Conservation (phyloP, 2,329 filamentous ascomycete species). For the Aspergillus brasiliensis region DNA sequence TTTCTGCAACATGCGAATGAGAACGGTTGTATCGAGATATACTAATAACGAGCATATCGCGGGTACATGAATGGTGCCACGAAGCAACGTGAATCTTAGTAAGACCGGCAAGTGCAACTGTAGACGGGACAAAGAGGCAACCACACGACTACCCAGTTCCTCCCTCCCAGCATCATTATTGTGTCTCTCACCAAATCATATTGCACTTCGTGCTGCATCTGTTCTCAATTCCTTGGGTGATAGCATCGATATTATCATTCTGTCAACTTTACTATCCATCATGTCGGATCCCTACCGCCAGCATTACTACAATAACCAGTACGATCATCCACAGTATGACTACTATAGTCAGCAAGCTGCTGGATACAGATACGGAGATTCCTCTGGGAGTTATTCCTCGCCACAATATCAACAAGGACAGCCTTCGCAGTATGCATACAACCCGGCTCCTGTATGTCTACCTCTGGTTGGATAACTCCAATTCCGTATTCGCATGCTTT, state of each 20-base stretch:
- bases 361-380: constrained; percentile 20
- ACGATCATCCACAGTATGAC: constrained; percentile 17
- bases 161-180: no score
- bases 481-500: neutral
- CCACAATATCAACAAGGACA: constrained; percentile 24
- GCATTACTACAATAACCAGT: constrained; percentile 27
- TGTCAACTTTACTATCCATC: neutral
- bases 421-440: constrained; percentile 28
- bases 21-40: no score
- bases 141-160: no score
- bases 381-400: constrained; percentile 26
- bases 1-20: no score
- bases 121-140: no score
- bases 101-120: no score
- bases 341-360: constrained; percentile 8
- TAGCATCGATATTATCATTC: neutral
- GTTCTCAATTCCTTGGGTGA: neutral
- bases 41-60: no score
- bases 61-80: no score
- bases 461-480: neutral
- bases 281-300: constrained; percentile 20
- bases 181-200: no score
- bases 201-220: no score
- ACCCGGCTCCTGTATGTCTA: constrained; percentile 29
- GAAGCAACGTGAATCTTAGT: no score